Evolutionary conservation across 805 yeast genomes (phyloP).

Genomic region (Pichia californica): DNA sequence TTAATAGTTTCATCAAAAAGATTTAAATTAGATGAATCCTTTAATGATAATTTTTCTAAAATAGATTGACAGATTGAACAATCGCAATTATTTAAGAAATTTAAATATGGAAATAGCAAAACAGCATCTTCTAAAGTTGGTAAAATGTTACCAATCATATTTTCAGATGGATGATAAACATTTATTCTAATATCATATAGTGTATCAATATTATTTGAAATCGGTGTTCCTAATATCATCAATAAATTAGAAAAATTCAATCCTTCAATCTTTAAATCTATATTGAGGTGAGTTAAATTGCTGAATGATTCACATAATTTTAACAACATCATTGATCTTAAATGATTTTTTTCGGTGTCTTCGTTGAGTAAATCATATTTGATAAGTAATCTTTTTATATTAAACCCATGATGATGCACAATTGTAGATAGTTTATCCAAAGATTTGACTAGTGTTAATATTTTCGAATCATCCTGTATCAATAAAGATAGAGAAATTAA

Average conservation of each 20-base stretch:
- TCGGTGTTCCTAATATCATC: constrained; percentile 29
- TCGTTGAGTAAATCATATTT: constrained; percentile 21
- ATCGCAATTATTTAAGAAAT: constrained; percentile 21
- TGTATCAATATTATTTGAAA: constrained; percentile 21
- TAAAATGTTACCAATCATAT: constrained; percentile 24
- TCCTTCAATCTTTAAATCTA: constrained; percentile 25
- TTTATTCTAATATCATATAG: constrained; percentile 24
- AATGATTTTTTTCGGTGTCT: constrained; percentile 28
- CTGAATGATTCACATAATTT: constrained; percentile 24
- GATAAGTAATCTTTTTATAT: constrained; percentile 20
- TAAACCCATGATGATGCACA: constrained; percentile 19
- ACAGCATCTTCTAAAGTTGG: constrained; percentile 26
- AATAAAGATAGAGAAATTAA: constrained; percentile 21
- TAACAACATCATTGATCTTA: constrained; percentile 28
- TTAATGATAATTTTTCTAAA: constrained; percentile 2
- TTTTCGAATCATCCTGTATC: constrained; percentile 27
- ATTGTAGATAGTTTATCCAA: constrained; percentile 23
- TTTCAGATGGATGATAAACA: constrained; percentile 26
- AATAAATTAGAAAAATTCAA: constrained; percentile 26
- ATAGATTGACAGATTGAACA: constrained; percentile 22
- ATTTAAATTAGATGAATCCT: constrained; percentile 1
- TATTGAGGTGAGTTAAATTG: constrained; percentile 15
- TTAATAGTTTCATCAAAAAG: constrained; percentile 23
- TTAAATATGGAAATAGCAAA: constrained; percentile 24
- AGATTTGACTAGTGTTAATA: constrained; percentile 24